Conservation (phyloP, 2,329 filamentous ascomycete genomes). For the Neofusicoccum cordaticola region DNA sequence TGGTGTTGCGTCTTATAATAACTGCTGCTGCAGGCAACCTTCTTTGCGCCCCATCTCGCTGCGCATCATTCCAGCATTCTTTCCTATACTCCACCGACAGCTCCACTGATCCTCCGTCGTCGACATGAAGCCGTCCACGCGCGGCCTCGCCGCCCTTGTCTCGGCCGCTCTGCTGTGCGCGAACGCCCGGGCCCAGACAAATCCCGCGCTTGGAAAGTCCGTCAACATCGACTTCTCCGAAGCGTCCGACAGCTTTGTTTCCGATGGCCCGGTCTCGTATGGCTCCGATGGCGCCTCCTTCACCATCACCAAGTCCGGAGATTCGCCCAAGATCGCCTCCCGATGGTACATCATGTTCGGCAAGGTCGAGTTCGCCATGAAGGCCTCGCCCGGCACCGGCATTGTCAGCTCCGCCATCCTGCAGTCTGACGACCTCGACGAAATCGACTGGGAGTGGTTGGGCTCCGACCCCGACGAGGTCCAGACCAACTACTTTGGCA, state of each 20-base stretch:
- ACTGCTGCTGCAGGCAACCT: slow-evolving; percentile 10
- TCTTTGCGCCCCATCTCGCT: slow-evolving; percentile 5
- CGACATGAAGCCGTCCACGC: slow-evolving; percentile 28
- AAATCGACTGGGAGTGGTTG: slow-evolving; percentile 97
- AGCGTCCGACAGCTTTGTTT: slow-evolving; percentile 72
- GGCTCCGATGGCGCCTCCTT: slow-evolving; percentile 74
- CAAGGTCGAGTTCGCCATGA: slow-evolving; percentile 79
- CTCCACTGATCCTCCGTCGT: background rate
- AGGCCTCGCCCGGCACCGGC: slow-evolving; percentile 80
- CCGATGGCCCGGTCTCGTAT: slow-evolving; percentile 70
- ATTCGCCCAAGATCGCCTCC: slow-evolving; percentile 81
- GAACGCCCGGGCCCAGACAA: slow-evolving; percentile 50
- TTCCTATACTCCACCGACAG: background rate
- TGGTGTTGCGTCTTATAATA: slow-evolving; percentile 1
- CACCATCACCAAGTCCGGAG: slow-evolving; percentile 72
- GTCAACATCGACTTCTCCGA: slow-evolving; percentile 80
- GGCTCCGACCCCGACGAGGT: slow-evolving; percentile 73
- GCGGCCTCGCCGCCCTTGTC: slow-evolving; percentile 37
- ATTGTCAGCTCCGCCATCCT: slow-evolving; percentile 92
- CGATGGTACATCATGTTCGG: slow-evolving; percentile 99
- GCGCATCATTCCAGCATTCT: background rate
- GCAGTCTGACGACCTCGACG: slow-evolving; percentile 87
- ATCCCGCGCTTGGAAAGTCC: slow-evolving; percentile 75
- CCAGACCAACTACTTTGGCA: slow-evolving; percentile 97
- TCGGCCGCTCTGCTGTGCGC: slow-evolving; percentile 40